Evolutionary conservation across 805 yeast genomes (phyloP), one percentile per base, ranked within the genome.

Genomic region (Lipomyces sp.): DNA sequence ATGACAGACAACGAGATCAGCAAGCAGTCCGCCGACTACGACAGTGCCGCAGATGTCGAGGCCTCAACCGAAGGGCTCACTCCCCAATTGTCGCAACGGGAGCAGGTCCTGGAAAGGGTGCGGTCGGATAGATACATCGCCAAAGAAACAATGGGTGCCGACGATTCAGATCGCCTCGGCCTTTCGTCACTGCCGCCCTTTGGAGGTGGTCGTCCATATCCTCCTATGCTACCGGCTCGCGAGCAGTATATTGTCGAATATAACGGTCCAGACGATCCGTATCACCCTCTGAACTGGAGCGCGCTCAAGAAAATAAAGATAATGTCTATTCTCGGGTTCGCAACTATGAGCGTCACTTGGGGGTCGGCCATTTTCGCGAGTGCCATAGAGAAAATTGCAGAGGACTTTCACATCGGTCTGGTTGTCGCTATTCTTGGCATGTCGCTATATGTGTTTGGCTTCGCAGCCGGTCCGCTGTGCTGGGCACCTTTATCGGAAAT

Each of bases 401-500:
- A 71, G 58, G 77, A 82, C 53, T 93, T 77, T 77, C 84, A 84
- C 65, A 86, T 93, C 58, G 88, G 90, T 54, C 69, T 74, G 5
- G 89, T 86, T 10, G 92, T 87, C n/a, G 88, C 89, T 13, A 84
- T 90, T 30, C 81, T 94, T 57, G 90, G 92, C 64, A 83, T 92
- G 11, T 87, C 97, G 0, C 81, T 92, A 32, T 94, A 86, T 73
- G 97, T 93, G 18, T 77, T 92, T 54, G 98, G 98, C 13, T 94
- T 92, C 78, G 98, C 97, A 0, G 84, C 91, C 0, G 97, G 98
- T 18, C 98, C 98, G 3, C 81, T 93, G 60, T 74, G 91, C 50
- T 93, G 95, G 92, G 97, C 95, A 32, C 97, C 97, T 3, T 75
- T 90, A 42, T 88, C 94, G 15, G 96, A 90, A 76, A 73, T 88